Conservation (phyloP, 805 yeast genomes). For the Hanseniaspora osmophila region DNA sequence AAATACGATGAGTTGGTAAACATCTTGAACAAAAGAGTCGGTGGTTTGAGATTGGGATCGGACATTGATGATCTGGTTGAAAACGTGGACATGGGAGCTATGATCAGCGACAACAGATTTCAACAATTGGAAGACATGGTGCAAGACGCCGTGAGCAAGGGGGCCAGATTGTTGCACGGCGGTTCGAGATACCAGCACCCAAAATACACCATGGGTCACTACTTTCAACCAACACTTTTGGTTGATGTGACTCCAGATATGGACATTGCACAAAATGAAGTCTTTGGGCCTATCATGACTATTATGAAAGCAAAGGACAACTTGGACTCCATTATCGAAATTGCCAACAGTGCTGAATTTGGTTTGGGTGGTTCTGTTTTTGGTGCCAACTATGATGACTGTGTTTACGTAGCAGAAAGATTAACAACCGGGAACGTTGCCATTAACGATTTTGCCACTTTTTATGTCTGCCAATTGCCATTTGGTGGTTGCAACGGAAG, state of each 20-base stretch:
- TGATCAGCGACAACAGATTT: constrained; percentile 70
- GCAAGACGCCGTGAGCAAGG: constrained; percentile 57
- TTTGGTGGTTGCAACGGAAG: constrained; percentile 90
- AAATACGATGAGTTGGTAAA: constrained; percentile 51
- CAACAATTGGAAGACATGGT: constrained; percentile 51
- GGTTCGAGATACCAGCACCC: constrained; percentile 77
- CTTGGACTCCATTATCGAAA: constrained; percentile 51
- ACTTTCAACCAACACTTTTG: constrained; percentile 79
- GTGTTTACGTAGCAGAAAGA: constrained; percentile 47
- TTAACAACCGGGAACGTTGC: constrained; percentile 86
- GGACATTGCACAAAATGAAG: constrained; percentile 78
- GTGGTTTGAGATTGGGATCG: constrained; percentile 63
- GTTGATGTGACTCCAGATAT: constrained; percentile 66
- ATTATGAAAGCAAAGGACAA: constrained; percentile 51
- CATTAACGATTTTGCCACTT: constrained; percentile 94
- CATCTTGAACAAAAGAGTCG: constrained; percentile 43
- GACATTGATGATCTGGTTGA: constrained; percentile 77
- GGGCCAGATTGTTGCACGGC: constrained; percentile 73
- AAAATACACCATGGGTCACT: constrained; percentile 89
- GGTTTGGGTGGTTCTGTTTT: constrained; percentile 90
- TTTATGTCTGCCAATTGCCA: constrained; percentile 88
- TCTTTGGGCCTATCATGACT: constrained; percentile 84
- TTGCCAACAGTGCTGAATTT: constrained; percentile 75
- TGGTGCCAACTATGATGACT: constrained; percentile 44
- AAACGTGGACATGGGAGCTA: constrained; percentile 92